phyloP scores from a whole-genome alignment of 352 stramenopile genomes.

The Phytophthora pistaciae region DNA sequence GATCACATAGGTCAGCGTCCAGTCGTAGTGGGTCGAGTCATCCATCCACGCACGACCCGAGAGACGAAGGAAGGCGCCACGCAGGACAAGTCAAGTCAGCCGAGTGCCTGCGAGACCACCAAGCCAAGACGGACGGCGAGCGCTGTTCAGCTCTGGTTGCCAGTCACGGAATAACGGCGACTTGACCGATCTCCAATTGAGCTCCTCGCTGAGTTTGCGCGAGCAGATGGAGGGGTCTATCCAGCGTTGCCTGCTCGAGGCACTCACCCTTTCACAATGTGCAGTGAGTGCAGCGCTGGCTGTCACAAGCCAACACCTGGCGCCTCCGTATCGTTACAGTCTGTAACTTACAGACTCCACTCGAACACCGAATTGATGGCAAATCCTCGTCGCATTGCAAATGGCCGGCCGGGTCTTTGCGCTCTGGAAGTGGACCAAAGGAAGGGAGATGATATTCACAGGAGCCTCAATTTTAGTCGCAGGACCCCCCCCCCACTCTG shows the following conservation, averaged over 20 bases:
- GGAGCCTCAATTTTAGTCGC: too few relatives aligned
- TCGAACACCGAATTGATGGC: slow-evolving; percentile 10
- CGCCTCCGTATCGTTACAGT: slow-evolving; percentile 18
- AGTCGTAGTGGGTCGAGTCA: slow-evolving; percentile 57
- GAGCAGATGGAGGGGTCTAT: slow-evolving; percentile 23
- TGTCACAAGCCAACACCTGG: slow-evolving; percentile 15
- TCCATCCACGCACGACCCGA: slow-evolving; percentile 51
- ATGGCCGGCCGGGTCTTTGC: slow-evolving; percentile 10
- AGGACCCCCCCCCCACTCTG: too few relatives aligned
- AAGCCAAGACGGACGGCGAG: slow-evolving; percentile 2
- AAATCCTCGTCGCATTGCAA: slow-evolving; percentile 24
- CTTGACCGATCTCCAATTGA: slow-evolving; percentile 34
- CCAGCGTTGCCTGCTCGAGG: slow-evolving; percentile 27
- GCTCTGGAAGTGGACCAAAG: slow-evolving; percentile 1
- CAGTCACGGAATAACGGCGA: slow-evolving; percentile 34
- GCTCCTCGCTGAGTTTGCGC: slow-evolving; percentile 28
- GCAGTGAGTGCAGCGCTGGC: neutral
- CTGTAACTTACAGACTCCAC: neutral
- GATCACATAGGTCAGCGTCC: slow-evolving; percentile 69
- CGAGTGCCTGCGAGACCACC: slow-evolving; percentile 5
- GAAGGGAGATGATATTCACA: neutral
- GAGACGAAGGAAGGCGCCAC: slow-evolving; percentile 11
- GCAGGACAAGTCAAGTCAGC: slow-evolving; percentile 18
- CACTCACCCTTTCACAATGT: slow-evolving; percentile 4
- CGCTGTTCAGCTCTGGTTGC: slow-evolving; percentile 13